Percentiles rank a stretch among this genome's conserved stretches.
Conservation (phyloP, 352 stramenopile genomes). For the Phytophthora citrophthora region DNA sequence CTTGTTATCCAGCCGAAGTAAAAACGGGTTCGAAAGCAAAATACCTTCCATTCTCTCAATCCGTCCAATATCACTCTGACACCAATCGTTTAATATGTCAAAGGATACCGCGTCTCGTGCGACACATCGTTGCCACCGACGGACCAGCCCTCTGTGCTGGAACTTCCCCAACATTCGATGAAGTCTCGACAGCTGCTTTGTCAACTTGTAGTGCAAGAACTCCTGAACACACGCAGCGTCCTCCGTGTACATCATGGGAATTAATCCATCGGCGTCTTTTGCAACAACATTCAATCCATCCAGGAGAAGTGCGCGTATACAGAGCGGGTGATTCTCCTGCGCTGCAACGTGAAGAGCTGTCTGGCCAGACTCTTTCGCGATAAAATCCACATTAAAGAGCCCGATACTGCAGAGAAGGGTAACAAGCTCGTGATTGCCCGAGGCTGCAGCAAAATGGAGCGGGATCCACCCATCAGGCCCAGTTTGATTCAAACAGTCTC, state of each 20-base stretch:
- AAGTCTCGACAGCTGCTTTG: conserved; percentile 57
- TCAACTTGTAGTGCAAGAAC: conserved; percentile 66
- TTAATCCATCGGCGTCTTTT: conserved; percentile 55
- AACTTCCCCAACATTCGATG: conserved; percentile 60
- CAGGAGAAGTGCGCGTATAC: conserved; percentile 49
- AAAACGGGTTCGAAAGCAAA: conserved; percentile 47
- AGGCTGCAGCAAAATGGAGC: conserved; percentile 57
- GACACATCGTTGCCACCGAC: conserved; percentile 52
- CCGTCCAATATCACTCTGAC: conserved; percentile 43
- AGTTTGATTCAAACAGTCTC: conserved; percentile 48
- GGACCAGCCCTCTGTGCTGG: conserved; percentile 49
- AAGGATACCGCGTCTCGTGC: conserved; percentile 52
- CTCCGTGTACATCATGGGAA: conserved; percentile 53
- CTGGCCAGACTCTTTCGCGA: conserved; percentile 44
- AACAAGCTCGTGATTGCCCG: conserved; percentile 62
- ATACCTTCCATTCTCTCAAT: conserved; percentile 67
- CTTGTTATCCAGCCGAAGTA: conserved; percentile 77
- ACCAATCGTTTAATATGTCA: conserved; percentile 79
- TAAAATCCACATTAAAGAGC: conserved; percentile 46
- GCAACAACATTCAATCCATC: conserved; percentile 44
- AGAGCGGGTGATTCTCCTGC: conserved; percentile 30
- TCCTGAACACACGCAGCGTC: conserved; percentile 41
- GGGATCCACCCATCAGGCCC: conserved; percentile 52
- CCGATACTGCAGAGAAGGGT: conserved; percentile 36
- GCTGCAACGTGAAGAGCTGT: conserved; percentile 74